Percentiles rank a stretch among this genome's conserved stretches.
Conservation (phyloP, 345 rosid genomes). For the Euphorbia pulcherrima region DNA sequence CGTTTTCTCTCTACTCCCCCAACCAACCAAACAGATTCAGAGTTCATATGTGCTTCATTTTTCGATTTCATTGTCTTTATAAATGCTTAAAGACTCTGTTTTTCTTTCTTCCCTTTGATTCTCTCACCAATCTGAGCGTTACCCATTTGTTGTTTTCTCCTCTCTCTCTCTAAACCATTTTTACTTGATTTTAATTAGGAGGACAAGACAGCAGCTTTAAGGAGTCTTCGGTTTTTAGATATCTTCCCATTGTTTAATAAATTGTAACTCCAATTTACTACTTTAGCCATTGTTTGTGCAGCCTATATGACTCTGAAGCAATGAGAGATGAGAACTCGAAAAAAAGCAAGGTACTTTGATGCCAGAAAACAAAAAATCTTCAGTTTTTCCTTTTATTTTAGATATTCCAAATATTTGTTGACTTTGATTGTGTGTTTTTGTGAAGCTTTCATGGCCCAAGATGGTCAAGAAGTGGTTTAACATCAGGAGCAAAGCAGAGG, state of each 20-base stretch:
- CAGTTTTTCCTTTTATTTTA: slow-evolving; percentile 7
- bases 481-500: slow-evolving; percentile 75
- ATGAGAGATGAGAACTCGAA: slow-evolving; percentile 79
- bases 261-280: slow-evolving; percentile 6
- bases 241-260: not conserved
- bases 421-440: slow-evolving; percentile 12
- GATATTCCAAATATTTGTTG: slow-evolving; percentile 15
- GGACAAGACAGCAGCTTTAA: slow-evolving; percentile 11
- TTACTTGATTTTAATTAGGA: not conserved
- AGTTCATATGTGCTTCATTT: slow-evolving; percentile 8
- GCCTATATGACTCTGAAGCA: slow-evolving; percentile 58
- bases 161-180: slow-evolving; percentile 7
- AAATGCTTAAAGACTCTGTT: slow-evolving; percentile 32
- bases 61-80: slow-evolving; percentile 17
- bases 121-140: slow-evolving; percentile 27
- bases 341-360: slow-evolving; percentile 71
- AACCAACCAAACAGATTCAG: not conserved
- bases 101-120: slow-evolving; percentile 28
- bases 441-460: slow-evolving; percentile 94
- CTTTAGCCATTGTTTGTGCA: slow-evolving; percentile 17
- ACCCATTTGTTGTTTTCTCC: slow-evolving; percentile 20
- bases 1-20: slow-evolving; percentile 21
- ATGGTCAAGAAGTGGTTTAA: slow-evolving; percentile 95
- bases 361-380: not conserved
- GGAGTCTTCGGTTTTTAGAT: slow-evolving; percentile 8